Evolutionary conservation across 805 yeast species (phyloP), one percentile per base, ranked within the genome.

Genomic region (Wickerhamiella sorbophila): DNA sequence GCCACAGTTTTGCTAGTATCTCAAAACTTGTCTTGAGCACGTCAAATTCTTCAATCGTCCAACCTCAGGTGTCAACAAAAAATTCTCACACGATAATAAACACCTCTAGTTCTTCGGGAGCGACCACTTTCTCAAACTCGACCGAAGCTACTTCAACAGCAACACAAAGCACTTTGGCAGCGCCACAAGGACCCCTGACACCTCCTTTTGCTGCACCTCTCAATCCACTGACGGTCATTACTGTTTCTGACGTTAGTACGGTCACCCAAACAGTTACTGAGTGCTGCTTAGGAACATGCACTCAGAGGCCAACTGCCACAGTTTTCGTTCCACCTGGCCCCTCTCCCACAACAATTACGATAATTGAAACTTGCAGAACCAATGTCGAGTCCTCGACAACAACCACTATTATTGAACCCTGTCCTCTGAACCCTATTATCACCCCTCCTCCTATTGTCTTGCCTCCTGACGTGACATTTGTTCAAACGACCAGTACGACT

Each of bases 261-360:
- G 18, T 36, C 15, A 36, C 38, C 14, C 38, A 36, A 26, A 36
- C 31, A 3, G 31, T 24, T 5, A 36, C 38, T 15, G 18, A 24
- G 31, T 36, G 38, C 31, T 16, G 22, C 21, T 15, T 16, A 10
- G 16, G 12, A 9, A 24, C 31, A 9, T 36, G 38, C 31, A 16
- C n/a, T 18, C 31, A 16, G 4, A 20, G 16, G 14, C 20, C 14
- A 4, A 36, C 31, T 8, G 9, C 19, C n/a, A 15, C 38, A 3
- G 22, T 26, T 8, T 22, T 36, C 31, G 10, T 18, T 15, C 21
- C 31, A 22, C 12, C 31, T n/a, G 38, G 31, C 19, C 18, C 15
- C 29, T 16, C 18, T 20, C 21, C 21, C n/a, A 24, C 19, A 8
- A 36, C 38, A n/a, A 24, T 36, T n/a, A 20, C 20, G 8, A 9